Evolutionary conservation across 2,329 filamentous ascomycete genomes (phyloP), one percentile per base, ranked within the genome.

Genomic region (Aspergillus sp.): DNA sequence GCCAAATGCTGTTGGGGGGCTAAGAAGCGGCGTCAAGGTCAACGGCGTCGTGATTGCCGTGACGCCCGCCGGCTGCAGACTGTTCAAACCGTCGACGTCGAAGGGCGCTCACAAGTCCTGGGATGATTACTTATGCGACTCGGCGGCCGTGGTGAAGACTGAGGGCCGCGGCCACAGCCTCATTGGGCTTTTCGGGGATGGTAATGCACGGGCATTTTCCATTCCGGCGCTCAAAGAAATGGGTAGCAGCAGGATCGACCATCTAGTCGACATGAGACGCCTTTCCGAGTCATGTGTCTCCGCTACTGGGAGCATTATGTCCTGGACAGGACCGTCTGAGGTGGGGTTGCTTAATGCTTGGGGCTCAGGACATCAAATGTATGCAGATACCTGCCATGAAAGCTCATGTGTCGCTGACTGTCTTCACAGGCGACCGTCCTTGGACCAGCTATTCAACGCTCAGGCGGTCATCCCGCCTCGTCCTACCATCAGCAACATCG

Each of bases 21-120:
- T 98, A 2, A 72, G 86, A 29, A 78, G 72, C 29, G 88, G 89
- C 1, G 60, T 67, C 7, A 82, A 82, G 51, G 72, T 91, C 2
- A 78, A 91, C 44, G 91, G 91, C 10, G 78, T 82, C 2, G 62
- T 98, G 8, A 71, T 96, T 28, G 85, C 76, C 36, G 83, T 89
- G 58, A 84, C 80, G 1, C 62, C 67, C 25, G 72, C 72, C 3
- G 85, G 86, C 47, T 80, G 79, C n/a, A 78, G 88, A 35, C 78
- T 98, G 30, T 94, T 95, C 68, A 84, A 80, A 43, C 89, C 91
- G 0, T 79, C 86, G 2, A 75, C 75, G 1, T 71, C 79, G 13
- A 96, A 94, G 61, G 91, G 89, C n/a, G 88, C 89, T 0, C 84
- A 86, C 34, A 94, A 91, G 48, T 78, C 79, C 1, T 96, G 91